A percentile compares a stretch with the other conserved stretches of the same genome.
These are phyloP conservation scores for Vickermania spadyakhi DNA, from an alignment of 208 protist genomes.

Conservation along the genomic window DNA sequence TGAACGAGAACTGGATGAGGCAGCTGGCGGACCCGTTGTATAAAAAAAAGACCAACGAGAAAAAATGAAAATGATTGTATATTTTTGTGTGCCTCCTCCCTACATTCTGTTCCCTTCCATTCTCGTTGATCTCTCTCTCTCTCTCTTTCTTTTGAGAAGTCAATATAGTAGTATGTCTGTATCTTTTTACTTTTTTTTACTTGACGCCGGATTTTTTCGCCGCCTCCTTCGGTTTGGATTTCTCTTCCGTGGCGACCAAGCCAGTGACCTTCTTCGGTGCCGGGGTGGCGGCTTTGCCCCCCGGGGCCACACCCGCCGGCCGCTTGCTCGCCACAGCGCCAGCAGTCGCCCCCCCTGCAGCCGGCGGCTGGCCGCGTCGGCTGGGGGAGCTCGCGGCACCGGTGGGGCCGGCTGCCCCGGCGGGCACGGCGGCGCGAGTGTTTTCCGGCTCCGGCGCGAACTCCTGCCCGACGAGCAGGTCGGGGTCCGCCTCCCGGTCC, in stretches of 20 bases:
- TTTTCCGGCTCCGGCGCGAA: neutral
- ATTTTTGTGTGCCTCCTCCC: no score
- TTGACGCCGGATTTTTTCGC: neutral
- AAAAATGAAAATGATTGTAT: no score
- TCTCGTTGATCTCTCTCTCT: neutral
- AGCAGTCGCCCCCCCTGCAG: neutral
- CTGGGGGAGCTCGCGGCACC: neutral
- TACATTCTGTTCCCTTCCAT: neutral
- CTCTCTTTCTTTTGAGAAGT: conserved; percentile 1
- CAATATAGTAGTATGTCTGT: neutral
- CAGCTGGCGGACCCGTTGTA: neutral
- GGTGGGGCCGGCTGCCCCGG: neutral
- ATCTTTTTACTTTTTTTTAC: conserved; percentile 1
- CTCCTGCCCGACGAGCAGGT: neutral
- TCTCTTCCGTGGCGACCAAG: conserved; percentile 1
- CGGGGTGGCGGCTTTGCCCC: neutral
- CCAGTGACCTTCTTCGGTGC: neutral
- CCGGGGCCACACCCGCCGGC: neutral
- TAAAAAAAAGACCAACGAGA: neutral
- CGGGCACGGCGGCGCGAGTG: neutral
- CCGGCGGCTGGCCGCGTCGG: neutral
- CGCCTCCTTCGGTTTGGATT: neutral
- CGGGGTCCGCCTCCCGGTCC: conserved; percentile 10
- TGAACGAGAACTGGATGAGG: neutral
- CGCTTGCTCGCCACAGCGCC: neutral